These are phyloP conservation scores for Pseudogymnoascus sp. DNA, from an alignment of 2,329 filamentous ascomycete genomes.

Conservation along the genomic window DNA sequence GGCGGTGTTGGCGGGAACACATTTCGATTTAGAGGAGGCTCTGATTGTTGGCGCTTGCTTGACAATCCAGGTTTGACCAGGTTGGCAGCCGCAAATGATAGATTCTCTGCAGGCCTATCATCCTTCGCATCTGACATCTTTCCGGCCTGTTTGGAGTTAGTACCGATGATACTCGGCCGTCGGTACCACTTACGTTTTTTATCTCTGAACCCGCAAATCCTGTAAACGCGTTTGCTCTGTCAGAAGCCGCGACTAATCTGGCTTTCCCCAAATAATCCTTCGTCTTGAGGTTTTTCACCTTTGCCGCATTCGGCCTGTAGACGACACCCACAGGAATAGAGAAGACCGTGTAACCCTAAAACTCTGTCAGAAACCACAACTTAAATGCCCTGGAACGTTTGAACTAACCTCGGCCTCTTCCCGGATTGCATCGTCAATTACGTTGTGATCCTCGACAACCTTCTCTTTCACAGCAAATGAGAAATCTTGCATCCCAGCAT, in stretches of 20 bases:
- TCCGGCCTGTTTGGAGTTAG: constrained; percentile 34
- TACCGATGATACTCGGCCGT: constrained; percentile 6
- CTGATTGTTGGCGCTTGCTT: constrained; percentile 76
- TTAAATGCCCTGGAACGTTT: background rate
- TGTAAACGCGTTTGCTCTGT: constrained; percentile 70
- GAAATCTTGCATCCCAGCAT: constrained; percentile 84
- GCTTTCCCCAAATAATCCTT: constrained; percentile 97
- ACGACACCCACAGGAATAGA: constrained; percentile 94
- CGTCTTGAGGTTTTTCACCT: constrained; percentile 94
- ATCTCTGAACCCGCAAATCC: constrained; percentile 73
- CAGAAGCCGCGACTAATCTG: constrained; percentile 80
- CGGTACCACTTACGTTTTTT: constrained; percentile 50
- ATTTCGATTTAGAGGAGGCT: constrained; percentile 68
- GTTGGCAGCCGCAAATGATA: constrained; percentile 88
- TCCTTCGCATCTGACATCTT: constrained; percentile 53
- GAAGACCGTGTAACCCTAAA: constrained; percentile 91
- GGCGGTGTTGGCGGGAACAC: constrained; percentile 98
- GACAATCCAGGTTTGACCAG: constrained; percentile 78
- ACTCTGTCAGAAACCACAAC: constrained; percentile 17
- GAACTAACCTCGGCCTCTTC: constrained; percentile 75
- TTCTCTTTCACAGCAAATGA: constrained; percentile 90
- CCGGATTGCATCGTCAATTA: constrained; percentile 92
- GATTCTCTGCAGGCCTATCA: constrained; percentile 71
- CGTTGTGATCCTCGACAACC: constrained; percentile 89
- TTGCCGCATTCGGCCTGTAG: constrained; percentile 92